Conservation (phyloP, 2,329 filamentous ascomycete species). For the Rhytidhysteron rufulum region DNA sequence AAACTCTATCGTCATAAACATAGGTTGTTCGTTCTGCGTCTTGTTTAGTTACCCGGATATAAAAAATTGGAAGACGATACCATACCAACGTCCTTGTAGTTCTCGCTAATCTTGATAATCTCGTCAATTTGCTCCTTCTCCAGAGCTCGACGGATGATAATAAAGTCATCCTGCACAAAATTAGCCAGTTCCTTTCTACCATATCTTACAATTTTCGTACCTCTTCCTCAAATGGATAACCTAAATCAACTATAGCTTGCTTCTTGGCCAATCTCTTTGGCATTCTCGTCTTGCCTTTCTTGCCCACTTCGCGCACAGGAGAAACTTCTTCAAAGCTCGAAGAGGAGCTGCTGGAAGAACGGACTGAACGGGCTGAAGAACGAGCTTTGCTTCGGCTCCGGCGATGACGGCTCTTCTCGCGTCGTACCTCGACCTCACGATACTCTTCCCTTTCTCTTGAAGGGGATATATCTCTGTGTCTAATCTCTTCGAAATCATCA, state of each 20-base stretch:
- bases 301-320: conserved; percentile 34
- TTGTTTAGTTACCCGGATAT: too few species aligned
- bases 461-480: conserved; percentile 34
- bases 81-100: conserved; percentile 55
- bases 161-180: conserved; percentile 63
- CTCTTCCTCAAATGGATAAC: conserved; percentile 85
- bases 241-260: conserved; percentile 75
- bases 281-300: conserved; percentile 84
- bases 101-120: conserved; percentile 76
- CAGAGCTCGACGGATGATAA: conserved; percentile 78
- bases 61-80: neutral
- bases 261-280: conserved; percentile 76
- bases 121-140: conserved; percentile 91
- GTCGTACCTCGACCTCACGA: conserved; percentile 46
- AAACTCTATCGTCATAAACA: conserved; percentile 27
- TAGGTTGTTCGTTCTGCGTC: conserved; percentile 32
- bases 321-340: conserved; percentile 39
- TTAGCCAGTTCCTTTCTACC: conserved; percentile 26
- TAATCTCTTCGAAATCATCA: conserved; percentile 60
- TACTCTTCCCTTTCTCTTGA: conserved; percentile 42
- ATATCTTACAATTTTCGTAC: conserved; percentile 45
- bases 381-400: conserved; percentile 20
- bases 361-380: conserved; percentile 15
- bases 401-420: conserved; percentile 39
- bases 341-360: conserved; percentile 28